Percentiles rank a stretch among this genome's conserved stretches.
Conservation (phyloP, 306 rosid genomes). For the Quillaja saponaria region DNA sequence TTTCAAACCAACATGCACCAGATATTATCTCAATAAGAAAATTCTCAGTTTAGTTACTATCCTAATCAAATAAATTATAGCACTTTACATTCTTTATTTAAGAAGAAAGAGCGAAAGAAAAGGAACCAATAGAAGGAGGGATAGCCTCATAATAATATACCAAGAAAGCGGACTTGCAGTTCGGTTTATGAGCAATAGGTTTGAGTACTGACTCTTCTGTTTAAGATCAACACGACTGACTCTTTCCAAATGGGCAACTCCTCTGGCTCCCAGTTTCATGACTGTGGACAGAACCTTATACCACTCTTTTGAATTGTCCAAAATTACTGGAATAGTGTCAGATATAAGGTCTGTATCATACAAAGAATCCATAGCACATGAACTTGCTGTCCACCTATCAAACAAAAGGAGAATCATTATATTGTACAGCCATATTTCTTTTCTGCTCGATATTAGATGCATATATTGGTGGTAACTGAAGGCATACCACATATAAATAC, state of each 20-base stretch:
- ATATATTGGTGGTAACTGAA: not conserved
- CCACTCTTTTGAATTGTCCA: constrained; percentile 89
- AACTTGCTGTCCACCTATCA: constrained; percentile 73
- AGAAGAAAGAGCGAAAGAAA: not conserved
- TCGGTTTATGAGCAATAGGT: constrained; percentile 82
- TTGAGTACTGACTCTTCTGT: constrained; percentile 57
- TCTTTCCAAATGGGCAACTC: constrained; percentile 63
- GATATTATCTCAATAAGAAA: not conserved
- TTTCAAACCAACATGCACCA: not conserved
- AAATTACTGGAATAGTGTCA: constrained; percentile 74
- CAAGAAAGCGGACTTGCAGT: constrained; percentile 90
- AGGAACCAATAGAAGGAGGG: not conserved
- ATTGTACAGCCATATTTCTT: no score
- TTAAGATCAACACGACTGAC: constrained; percentile 63
- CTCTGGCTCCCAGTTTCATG: constrained; percentile 84
- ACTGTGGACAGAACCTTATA: constrained; percentile 60
- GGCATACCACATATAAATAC: not conserved
- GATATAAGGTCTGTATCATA: constrained; percentile 74
- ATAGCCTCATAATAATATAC: constrained; percentile 41
- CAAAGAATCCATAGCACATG: constrained; percentile 86
- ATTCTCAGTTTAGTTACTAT: no score
- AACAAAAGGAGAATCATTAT: constrained; percentile 11
- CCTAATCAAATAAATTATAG: constrained; percentile 11
- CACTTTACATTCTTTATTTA: constrained; percentile 8
- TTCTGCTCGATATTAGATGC: not conserved